These are phyloP conservation scores for Aspergillus glaucus DNA, from an alignment of 2,329 filamentous ascomycete species.

Conservation along the genomic window DNA sequence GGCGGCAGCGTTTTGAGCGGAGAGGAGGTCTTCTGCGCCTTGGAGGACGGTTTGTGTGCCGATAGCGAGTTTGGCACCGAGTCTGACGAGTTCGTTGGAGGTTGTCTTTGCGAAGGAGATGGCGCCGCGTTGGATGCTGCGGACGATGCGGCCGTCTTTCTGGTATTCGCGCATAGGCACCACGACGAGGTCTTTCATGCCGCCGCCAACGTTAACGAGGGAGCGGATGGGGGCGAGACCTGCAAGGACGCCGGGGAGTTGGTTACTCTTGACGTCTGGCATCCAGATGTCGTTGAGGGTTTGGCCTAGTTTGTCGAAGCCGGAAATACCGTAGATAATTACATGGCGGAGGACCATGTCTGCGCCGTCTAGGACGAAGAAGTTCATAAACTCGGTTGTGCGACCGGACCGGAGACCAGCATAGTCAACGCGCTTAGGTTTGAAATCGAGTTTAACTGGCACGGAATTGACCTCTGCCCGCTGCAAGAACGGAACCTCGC, in stretches of 20 bases:
- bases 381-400: slow-evolving; percentile 98
- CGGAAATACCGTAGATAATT: slow-evolving; percentile 86
- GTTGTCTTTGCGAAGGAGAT: slow-evolving; percentile 87
- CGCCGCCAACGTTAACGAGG: slow-evolving; percentile 82
- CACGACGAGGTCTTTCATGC: slow-evolving; percentile 77
- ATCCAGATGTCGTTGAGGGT: slow-evolving; percentile 95
- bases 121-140: slow-evolving; percentile 86
- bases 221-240: slow-evolving; percentile 86
- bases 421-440: slow-evolving; percentile 97
- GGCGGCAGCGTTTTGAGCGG: slow-evolving; percentile 15
- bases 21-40: slow-evolving; percentile 74
- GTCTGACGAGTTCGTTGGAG: slow-evolving; percentile 84
- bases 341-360: slow-evolving; percentile 80
- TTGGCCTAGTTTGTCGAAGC: slow-evolving; percentile 83
- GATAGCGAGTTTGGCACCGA: slow-evolving; percentile 89
- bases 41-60: slow-evolving; percentile 92
- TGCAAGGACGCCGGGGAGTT: slow-evolving; percentile 80
- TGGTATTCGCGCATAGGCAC: slow-evolving; percentile 88
- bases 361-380: slow-evolving; percentile 82
- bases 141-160: slow-evolving; percentile 87
- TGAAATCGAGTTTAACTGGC: slow-evolving; percentile 85
- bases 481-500: slow-evolving; percentile 80
- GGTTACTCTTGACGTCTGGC: slow-evolving; percentile 82
- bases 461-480: slow-evolving; percentile 80
- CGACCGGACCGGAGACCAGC: slow-evolving; percentile 84